Percentiles rank a stretch among this genome's conserved stretches.
Evolutionary conservation across 2,329 filamentous ascomycete species (phyloP).

Genomic region (Colletotrichum caudatum): DNA sequence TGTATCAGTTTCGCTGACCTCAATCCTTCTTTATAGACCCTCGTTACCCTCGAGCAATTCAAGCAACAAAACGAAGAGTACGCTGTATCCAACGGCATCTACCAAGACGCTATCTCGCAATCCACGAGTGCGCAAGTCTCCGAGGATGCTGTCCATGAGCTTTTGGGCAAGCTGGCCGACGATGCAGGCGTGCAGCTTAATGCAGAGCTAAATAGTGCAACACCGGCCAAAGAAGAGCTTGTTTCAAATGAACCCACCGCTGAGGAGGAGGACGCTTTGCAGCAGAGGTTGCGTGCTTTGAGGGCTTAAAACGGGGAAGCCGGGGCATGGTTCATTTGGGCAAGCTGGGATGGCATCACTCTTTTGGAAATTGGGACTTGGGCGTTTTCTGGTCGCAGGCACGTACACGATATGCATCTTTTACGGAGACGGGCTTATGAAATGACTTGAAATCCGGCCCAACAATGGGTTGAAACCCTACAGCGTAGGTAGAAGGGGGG

Average conservation of each 20-base stretch:
- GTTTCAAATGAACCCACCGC: conserved; percentile 75
- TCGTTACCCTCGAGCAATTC: conserved; percentile 71
- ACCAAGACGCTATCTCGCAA: conserved; percentile 85
- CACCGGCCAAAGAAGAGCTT: conserved; percentile 69
- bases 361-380: conserved; percentile 15
- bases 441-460: neutral
- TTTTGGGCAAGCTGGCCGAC: conserved; percentile 88
- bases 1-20: neutral
- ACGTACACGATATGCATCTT: conserved; percentile 13
- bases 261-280: conserved; percentile 82
- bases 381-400: conserved; percentile 27
- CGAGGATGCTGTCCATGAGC: conserved; percentile 86
- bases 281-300: conserved; percentile 69
- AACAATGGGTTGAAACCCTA: neutral
- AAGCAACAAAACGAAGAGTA: conserved; percentile 73
- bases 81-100: conserved; percentile 77
- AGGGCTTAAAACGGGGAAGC: conserved; percentile 56
- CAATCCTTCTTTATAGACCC: conserved; percentile 55
- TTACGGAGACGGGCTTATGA: conserved; percentile 17
- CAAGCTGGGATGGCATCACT: conserved; percentile 21
- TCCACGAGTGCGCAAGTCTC: conserved; percentile 79
- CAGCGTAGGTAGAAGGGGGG: conserved; percentile 3
- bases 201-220: conserved; percentile 75
- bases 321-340: neutral
- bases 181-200: conserved; percentile 87